Base-by-base conservation (phyloP, 345 rosid species). In the Atalantia buxifolia region DNA sequence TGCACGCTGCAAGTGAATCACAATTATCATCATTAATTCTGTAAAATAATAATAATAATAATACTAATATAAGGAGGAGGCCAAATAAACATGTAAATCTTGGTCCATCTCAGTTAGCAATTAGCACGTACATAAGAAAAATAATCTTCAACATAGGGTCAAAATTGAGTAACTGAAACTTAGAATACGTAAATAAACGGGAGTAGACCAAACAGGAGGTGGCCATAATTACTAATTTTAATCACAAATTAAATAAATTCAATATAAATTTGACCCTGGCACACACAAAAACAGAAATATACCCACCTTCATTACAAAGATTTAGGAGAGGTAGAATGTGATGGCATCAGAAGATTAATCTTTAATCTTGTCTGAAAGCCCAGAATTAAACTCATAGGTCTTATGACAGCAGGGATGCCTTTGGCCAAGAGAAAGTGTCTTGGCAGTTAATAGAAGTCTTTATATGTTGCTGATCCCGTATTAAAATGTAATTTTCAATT, bases 1-100 rank as follows among this genome's bases (percentile, higher is more conserved):
- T 38, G 99, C 99, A 72, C 97, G 98, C 98, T 96, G 93, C 81
- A 79, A 68, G 80, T 82, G 76, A 80, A 74, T 80, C 33, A 67
- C 55, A 48, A 59, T 56, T 36, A 16, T 72, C 69, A 16, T 40
- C 65, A 65, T 36, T 53, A 27, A 55, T 13, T 59, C 79, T 55
- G 61, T 18, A 76, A 68, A 35, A 7, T 21, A 45, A 19, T 5
- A 53, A 70, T 4, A 16, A 2, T 66, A 45, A 19, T 5, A 53
- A 70, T 4, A 16, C 1, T 66, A 45, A 78, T 13, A 38, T 38
- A 9, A 7, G 42, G 42, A 35, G 36, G 36, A 63, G 7, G 36
- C 60, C 36, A 48, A 73, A 24, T 12, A 30, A 36, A 64, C 40
- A 40, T 0, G 14, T 22, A 64, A 75, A 45, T 28, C 48, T 66